Evolutionary conservation across 148 eudicot species (phyloP), one percentile per base, ranked within the genome.

Genomic region (Hydrangea macrophylla): DNA sequence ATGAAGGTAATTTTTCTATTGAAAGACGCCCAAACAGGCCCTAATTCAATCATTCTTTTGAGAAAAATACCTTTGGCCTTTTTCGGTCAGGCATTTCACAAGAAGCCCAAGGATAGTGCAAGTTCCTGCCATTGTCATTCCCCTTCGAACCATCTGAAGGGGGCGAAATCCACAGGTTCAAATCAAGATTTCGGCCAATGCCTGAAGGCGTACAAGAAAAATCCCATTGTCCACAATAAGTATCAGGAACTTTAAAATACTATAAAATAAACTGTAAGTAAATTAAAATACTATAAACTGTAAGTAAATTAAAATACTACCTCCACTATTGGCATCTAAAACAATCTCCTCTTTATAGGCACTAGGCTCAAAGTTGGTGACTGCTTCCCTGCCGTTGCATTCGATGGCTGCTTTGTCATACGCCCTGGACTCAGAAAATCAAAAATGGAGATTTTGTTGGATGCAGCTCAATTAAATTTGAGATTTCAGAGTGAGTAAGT

Each of bases 371-470:
- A 83, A 83, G 63, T 84, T 86, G 76, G 84, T 84, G 48, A 84
- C 74, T 36, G 86, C 80, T 71, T 78, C 88, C 67, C 75, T 82
- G 20, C 86, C 92, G 65, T 82, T 84, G 67, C 81, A 80, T 59
- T 78, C 76, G 27, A 84, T 73, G 65, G 88, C 85, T 57, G 84
- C 88, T 77, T 84, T 76, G 44, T 86, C 88, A 78, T 84, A 82
- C 65, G 80, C 92, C 80, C 92, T 87, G 82, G 58, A 72, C 61
- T 69, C 63, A 70, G 56, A 63, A 76, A 70, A 58, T n/a, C 28
- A 18, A 35, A 59, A 70, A 67, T 44, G 65, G 22, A 61, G 60
- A 22, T 30, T 22, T 32, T 57, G 70, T 62, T 62, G 59, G 62
- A 58, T 65, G 60, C 54, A 42, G 55, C 25, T 18, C 54, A 48